Evolutionary conservation across 352 stramenopile species (phyloP), one percentile per base, ranked within the genome.

Genomic region (Pythium periplocum): DNA sequence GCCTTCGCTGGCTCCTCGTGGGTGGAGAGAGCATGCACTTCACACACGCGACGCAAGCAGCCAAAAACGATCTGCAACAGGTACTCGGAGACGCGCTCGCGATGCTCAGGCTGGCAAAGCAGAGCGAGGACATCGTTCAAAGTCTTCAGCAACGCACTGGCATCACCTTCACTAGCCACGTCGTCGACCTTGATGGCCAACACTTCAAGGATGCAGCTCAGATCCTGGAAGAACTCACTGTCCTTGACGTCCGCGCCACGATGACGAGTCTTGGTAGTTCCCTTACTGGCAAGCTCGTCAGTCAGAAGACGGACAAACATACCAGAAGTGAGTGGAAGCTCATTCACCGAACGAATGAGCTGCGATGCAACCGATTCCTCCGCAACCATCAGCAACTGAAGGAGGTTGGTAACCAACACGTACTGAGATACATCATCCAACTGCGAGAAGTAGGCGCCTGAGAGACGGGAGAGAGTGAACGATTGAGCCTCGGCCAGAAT

Each of bases 171-270:
- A 17, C 56, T 67, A 8, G 53, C 39, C 2, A 62, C 30, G 4
- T 67, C 52, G 54, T 88, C 78, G 8, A 88, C 75, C 53, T 87
- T 88, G 53, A 92, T 71, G 11, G 71, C 66, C 8, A 94, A 53
- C 12, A 94, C 80, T 47, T 94, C 83, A 40, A 94, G 71, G 33
- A 91, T 73, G 48, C 79, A 90, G 57, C 70, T 92, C 9, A 91
- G 53, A 32, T 83, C 63, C 30, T 76, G 64, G 41, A 86, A 72
- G 44, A 64, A 67, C 37, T 67, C 58, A 30, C 4, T 38, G 9
- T 62, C 39, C 38, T 66, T 71, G 1, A n/a, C 48, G n/a, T 62
- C 51, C 12, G 7, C 38, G 38, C 7, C 12, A 35, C 53, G 49
- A 38, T 41, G 52, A 36, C 61, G 56, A 10, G 62, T 46, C 11